Percentiles rank a stretch among this genome's conserved stretches.
These are phyloP conservation scores for Tulasnella sp. DNA, from an alignment of 768 basidiomycete genomes.

Conservation along the genomic window DNA sequence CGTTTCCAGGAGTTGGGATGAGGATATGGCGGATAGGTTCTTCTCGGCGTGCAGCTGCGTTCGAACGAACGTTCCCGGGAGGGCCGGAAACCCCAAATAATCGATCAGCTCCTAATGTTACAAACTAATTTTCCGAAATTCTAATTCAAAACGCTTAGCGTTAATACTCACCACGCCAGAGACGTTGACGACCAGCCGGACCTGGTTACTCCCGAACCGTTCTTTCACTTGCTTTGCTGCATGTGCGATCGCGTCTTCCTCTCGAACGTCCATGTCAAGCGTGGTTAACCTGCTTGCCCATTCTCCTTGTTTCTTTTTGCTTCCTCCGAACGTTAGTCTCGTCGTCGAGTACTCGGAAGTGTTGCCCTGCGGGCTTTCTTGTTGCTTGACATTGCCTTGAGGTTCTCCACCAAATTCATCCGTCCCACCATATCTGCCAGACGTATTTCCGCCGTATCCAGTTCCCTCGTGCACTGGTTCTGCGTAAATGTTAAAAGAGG, in stretches of 20 bases:
- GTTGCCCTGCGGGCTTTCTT: background rate
- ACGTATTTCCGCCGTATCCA: background rate
- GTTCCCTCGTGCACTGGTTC: slow-evolving; percentile 2
- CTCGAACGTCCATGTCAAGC: slow-evolving; percentile 35
- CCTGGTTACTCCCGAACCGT: slow-evolving; percentile 34
- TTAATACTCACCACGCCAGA: slow-evolving; percentile 38
- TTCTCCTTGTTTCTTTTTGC: background rate
- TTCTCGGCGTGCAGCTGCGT: slow-evolving; percentile 43
- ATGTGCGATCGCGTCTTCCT: slow-evolving; percentile 36
- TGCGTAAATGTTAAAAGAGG: background rate
- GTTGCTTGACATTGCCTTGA: background rate
- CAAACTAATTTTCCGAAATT: background rate
- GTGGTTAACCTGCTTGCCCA: slow-evolving; percentile 33
- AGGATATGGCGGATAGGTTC: slow-evolving; percentile 36
- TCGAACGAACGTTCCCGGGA: too few species aligned
- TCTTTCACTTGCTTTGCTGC: slow-evolving; percentile 37
- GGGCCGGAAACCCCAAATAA: background rate
- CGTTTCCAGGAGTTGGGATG: slow-evolving; percentile 33
- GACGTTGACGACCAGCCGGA: slow-evolving; percentile 39
- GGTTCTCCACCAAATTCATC: background rate
- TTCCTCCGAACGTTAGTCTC: background rate
- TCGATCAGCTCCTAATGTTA: background rate
- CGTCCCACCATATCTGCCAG: background rate
- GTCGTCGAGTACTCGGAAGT: background rate
- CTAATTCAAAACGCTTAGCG: background rate